Evolutionary conservation across 169 alveolate species (phyloP).

Genomic region (Blepharisma undulans): DNA sequence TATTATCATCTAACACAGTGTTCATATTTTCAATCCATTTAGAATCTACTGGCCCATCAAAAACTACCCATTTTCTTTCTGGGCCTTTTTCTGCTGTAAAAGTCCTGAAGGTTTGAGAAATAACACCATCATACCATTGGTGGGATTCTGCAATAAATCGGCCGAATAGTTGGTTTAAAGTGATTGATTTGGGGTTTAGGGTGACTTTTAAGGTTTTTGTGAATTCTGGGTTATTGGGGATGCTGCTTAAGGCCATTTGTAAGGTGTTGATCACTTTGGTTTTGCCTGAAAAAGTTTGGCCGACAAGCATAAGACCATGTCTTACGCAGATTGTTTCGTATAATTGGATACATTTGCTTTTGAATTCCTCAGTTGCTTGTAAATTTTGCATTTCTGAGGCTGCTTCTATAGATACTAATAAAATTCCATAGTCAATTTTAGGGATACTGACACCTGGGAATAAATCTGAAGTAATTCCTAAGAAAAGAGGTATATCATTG

Average conservation of each 20-base stretch:
- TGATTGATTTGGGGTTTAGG: slow-evolving; percentile 90
- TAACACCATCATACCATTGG: slow-evolving; percentile 90
- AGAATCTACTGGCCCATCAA: slow-evolving; percentile 96
- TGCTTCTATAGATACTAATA: slow-evolving; percentile 59
- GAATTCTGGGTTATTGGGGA: slow-evolving; percentile 60
- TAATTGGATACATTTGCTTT: slow-evolving; percentile 80
- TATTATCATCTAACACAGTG: slow-evolving; percentile 93
- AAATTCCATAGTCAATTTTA: slow-evolving; percentile 73
- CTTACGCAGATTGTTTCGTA: slow-evolving; percentile 90
- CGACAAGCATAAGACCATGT: slow-evolving; percentile 94
- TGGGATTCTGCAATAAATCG: slow-evolving; percentile 87
- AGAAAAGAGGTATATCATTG: slow-evolving; percentile 89
- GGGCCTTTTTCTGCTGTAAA: slow-evolving; percentile 75
- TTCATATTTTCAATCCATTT: slow-evolving; percentile 96
- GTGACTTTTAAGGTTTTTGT: slow-evolving; percentile 70
- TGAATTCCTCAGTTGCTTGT: slow-evolving; percentile 64
- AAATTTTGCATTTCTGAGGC: slow-evolving; percentile 47
- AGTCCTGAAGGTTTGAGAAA: slow-evolving; percentile 83
- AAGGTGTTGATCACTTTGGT: slow-evolving; percentile 77
- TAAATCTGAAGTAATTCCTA: slow-evolving; percentile 91
- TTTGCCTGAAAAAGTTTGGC: slow-evolving; percentile 89
- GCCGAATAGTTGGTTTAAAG: slow-evolving; percentile 89
- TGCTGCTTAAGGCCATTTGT: slow-evolving; percentile 69
- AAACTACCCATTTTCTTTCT: slow-evolving; percentile 91
- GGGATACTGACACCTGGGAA: slow-evolving; percentile 92